These are phyloP conservation scores for Jamesozyma rosinii DNA, from an alignment of 805 yeast species.

Conservation along the genomic window DNA sequence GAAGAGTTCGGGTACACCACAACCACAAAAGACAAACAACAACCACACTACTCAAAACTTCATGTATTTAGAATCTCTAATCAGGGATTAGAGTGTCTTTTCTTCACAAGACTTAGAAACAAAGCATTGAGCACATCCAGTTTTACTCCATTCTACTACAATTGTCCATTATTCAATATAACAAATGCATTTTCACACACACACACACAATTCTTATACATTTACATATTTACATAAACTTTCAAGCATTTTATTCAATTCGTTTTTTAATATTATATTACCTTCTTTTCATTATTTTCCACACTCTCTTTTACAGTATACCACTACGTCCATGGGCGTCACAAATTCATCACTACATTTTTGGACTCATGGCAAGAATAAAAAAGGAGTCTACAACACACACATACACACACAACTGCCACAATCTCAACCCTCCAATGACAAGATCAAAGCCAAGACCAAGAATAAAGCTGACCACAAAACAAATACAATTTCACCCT, in stretches of 20 bases:
- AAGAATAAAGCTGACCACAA: background rate
- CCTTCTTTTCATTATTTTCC: no score
- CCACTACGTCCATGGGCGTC: no score
- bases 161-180: background rate
- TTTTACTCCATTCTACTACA: background rate
- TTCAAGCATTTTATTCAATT: background rate
- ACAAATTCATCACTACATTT: no score
- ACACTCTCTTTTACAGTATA: no score
- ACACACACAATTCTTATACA: background rate
- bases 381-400: no score
- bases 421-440: background rate
- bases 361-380: no score
- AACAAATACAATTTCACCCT: background rate
- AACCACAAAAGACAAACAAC: background rate
- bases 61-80: background rate
- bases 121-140: no score
- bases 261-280: no score
- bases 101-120: no score
- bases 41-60: background rate
- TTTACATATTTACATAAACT: background rate
- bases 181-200: background rate
- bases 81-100: background rate
- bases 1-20: background rate
- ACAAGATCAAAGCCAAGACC: background rate
- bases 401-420: background rate